Conservation (phyloP, 2,329 filamentous ascomycete species). For the Zarea fungicola region DNA sequence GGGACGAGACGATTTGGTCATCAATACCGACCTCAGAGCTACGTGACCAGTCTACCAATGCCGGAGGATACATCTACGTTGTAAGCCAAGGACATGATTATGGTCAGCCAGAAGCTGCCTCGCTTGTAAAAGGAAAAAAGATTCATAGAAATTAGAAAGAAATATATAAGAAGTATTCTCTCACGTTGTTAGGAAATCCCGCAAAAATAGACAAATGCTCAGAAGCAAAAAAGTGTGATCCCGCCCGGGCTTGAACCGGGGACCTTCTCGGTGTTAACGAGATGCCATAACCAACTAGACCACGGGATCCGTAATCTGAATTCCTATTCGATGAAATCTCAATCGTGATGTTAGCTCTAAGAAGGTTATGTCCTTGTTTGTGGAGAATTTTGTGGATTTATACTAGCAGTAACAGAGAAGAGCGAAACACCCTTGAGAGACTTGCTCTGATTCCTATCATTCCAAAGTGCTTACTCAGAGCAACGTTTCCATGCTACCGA, state of each 20-base stretch:
- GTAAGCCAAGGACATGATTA: too few relatives aligned
- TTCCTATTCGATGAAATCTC: constrained; percentile 5
- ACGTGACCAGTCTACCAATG: neutral
- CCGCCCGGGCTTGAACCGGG: constrained; percentile 15
- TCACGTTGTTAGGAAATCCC: neutral
- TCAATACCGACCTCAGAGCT: constrained; percentile 41
- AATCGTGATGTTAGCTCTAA: neutral
- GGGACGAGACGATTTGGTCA: constrained; percentile 45
- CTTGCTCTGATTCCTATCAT: too few relatives aligned
- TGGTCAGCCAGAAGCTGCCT: neutral
- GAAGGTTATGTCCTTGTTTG: neutral
- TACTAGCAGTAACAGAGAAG: too few relatives aligned
- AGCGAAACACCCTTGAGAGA: too few relatives aligned
- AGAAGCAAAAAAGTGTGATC: constrained; percentile 10
- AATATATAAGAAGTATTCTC: constrained; percentile 5
- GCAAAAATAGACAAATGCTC: neutral
- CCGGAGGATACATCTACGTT: too few relatives aligned
- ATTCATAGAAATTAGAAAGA: constrained; percentile 5
- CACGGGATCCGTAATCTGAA: constrained; percentile 7
- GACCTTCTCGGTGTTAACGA: constrained; percentile 15
- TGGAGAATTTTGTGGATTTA: neutral
- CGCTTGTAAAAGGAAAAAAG: neutral
- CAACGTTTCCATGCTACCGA: too few relatives aligned
- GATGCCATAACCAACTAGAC: constrained; percentile 15
- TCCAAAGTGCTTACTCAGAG: too few relatives aligned